Evolutionary conservation across 1,139 yeast species (phyloP).

Genomic region (Sugiyamaella xylanicola): DNA sequence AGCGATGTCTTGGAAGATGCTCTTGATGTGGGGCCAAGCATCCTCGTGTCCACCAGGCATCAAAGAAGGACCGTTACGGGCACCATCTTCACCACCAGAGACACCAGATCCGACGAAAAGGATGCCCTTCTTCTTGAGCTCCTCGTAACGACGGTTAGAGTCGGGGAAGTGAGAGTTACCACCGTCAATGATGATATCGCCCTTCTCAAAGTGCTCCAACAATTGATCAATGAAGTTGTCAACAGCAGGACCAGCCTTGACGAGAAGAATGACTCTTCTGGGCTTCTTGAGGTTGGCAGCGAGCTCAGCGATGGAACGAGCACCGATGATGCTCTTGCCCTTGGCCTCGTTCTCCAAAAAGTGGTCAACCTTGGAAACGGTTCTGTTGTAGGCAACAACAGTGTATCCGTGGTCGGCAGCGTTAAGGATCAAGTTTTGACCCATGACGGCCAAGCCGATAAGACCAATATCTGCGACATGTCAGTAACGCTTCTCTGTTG

Average conservation of each 20-base stretch:
- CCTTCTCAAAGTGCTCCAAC: slow-evolving; percentile 89
- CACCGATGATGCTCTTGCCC: slow-evolving; percentile 91
- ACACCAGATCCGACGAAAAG: slow-evolving; percentile 98
- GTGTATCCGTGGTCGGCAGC: slow-evolving; percentile 96
- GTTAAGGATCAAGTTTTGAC: slow-evolving; percentile 95
- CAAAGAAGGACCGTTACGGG: slow-evolving; percentile 97
- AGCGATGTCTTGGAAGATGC: slow-evolving; percentile 91
- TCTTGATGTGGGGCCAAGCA: slow-evolving; percentile 99
- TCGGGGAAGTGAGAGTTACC: slow-evolving; percentile 99
- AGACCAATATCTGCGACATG: slow-evolving; percentile 76
- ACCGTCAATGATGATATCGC: slow-evolving; percentile 98
- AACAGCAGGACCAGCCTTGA: slow-evolving; percentile 96
- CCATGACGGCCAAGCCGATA: slow-evolving; percentile 99
- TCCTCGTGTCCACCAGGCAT: slow-evolving; percentile 99
- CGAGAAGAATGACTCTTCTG: slow-evolving; percentile 90
- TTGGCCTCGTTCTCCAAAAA: slow-evolving; percentile 94
- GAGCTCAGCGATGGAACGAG: slow-evolving; percentile 88
- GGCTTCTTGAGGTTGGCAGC: slow-evolving; percentile 92
- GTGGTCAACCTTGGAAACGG: slow-evolving; percentile 91
- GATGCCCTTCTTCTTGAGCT: slow-evolving; percentile 83
- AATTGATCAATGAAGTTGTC: slow-evolving; percentile 88
- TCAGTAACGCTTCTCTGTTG: slow-evolving; percentile 13
- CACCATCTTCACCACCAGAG: slow-evolving; percentile 99
- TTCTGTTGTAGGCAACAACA: slow-evolving; percentile 98
- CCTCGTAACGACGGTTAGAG: slow-evolving; percentile 93